Evolutionary conservation across 2,329 filamentous ascomycete genomes (phyloP).

Genomic region (Diaporthe velutina): DNA sequence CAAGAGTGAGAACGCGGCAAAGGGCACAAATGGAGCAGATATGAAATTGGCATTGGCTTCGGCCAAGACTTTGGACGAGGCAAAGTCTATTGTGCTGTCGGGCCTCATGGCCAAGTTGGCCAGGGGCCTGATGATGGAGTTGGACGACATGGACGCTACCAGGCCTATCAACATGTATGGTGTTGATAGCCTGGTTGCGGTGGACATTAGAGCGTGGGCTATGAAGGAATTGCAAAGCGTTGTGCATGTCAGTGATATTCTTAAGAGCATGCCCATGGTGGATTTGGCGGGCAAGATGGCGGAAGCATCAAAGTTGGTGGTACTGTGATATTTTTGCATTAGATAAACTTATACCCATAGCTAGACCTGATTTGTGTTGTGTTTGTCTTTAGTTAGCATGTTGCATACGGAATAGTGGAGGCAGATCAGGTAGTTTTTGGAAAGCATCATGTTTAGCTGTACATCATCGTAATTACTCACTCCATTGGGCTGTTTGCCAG

Average conservation of each 20-base stretch:
- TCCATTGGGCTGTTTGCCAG: neutral
- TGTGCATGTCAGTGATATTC: conserved; percentile 11
- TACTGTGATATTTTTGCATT: neutral
- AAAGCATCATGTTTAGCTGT: neutral
- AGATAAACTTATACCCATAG: conserved; percentile 7
- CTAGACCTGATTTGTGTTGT: neutral
- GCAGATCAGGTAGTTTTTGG: neutral
- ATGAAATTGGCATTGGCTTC: conserved; percentile 42
- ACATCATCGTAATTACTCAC: neutral
- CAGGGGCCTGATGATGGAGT: conserved; percentile 48
- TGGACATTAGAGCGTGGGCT: conserved; percentile 17
- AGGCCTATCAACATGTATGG: conserved; percentile 26
- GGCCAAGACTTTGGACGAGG: conserved; percentile 43
- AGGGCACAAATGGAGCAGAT: conserved; percentile 34
- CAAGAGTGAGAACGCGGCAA: conserved; percentile 25
- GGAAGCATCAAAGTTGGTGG: conserved; percentile 18
- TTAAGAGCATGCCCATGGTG: conserved; percentile 29
- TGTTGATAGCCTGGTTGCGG: conserved; percentile 23
- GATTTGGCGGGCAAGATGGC: conserved; percentile 23
- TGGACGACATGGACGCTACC: conserved; percentile 45
- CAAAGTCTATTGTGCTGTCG: conserved; percentile 42
- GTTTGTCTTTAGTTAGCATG: no score
- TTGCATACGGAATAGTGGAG: neutral
- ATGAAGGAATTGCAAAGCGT: conserved; percentile 21
- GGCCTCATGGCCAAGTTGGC: conserved; percentile 47